Percentiles rank a stretch among this genome's conserved stretches.
Conservation (phyloP, 495 filamentous ascomycete species). For the Podospora fimiseda region DNA sequence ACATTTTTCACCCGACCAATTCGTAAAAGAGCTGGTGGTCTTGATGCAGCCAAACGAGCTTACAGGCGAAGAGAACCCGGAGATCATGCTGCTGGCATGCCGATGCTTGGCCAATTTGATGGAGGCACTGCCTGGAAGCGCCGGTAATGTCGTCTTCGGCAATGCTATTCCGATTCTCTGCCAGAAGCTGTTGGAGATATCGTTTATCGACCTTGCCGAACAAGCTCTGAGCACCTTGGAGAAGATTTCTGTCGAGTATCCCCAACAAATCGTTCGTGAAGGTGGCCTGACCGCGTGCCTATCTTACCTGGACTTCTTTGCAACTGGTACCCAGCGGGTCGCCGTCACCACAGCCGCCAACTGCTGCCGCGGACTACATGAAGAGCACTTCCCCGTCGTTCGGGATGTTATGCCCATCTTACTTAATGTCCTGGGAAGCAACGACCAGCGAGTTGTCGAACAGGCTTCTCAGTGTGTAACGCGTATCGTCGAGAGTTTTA, state of each 20-base stretch:
- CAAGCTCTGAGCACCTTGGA: constrained; percentile 94
- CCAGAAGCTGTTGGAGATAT: constrained; percentile 87
- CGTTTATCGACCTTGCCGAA: constrained; percentile 95
- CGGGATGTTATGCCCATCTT: constrained; percentile 94
- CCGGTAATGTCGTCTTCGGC: constrained; percentile 92
- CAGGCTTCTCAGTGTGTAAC: constrained; percentile 94
- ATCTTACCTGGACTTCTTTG: constrained; percentile 93
- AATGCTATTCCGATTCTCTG: constrained; percentile 92
- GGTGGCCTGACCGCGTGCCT: constrained; percentile 91
- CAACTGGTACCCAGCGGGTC: constrained; percentile 91
- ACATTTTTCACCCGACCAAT: constrained; percentile 88
- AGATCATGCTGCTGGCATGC: constrained; percentile 97
- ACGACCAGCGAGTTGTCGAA: constrained; percentile 93
- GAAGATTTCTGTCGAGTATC: constrained; percentile 96
- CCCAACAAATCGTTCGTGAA: constrained; percentile 90
- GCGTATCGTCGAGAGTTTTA: constrained; percentile 96
- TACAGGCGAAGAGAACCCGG: constrained; percentile 82
- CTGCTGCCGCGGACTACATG: constrained; percentile 92
- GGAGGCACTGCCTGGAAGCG: constrained; percentile 90
- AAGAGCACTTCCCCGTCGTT: constrained; percentile 83
- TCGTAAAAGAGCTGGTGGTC: constrained; percentile 87
- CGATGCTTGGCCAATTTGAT: constrained; percentile 95
- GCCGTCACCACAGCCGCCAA: constrained; percentile 97
- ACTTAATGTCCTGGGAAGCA: constrained; percentile 80
- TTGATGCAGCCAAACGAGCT: constrained; percentile 88